phyloP scores from a whole-genome alignment of 805 yeast genomes.

The Barnettozyma californica region DNA sequence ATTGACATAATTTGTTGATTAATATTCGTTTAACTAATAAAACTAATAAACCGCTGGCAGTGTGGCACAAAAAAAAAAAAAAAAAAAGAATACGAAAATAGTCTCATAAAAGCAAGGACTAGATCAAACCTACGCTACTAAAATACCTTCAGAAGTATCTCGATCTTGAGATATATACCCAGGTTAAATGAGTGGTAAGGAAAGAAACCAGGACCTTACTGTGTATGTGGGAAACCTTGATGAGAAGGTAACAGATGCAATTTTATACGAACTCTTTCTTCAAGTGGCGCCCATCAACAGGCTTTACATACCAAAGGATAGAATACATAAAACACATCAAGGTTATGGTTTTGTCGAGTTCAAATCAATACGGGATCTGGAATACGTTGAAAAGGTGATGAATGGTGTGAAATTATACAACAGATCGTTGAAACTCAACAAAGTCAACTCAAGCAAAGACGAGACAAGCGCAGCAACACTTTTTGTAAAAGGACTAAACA shows the following conservation, averaged over 20 bases:
- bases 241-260: conserved; percentile 60
- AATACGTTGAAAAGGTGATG: conserved; percentile 58
- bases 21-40: no score
- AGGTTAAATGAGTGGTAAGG: conserved; percentile 17
- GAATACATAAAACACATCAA: conserved; percentile 62
- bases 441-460: conserved; percentile 32
- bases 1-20: no score
- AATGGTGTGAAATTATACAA: conserved; percentile 59
- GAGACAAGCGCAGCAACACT: conserved; percentile 50
- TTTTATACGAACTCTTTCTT: conserved; percentile 75
- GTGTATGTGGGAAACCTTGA: conserved; percentile 82
- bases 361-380: conserved; percentile 52
- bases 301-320: conserved; percentile 75
- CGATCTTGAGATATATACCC: background rate
- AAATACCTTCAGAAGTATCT: background rate
- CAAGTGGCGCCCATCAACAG: conserved; percentile 78
- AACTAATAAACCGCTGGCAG: no score
- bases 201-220: conserved; percentile 56
- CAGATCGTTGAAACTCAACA: conserved; percentile 52
- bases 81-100: no score
- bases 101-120: background rate
- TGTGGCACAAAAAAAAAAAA: background rate
- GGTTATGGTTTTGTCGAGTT: conserved; percentile 90
- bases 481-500: conserved; percentile 64
- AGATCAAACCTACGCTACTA: background rate